These are phyloP conservation scores for Halophytophthora polymorphica DNA, from an alignment of 352 stramenopile genomes.

Conservation along the genomic window DNA sequence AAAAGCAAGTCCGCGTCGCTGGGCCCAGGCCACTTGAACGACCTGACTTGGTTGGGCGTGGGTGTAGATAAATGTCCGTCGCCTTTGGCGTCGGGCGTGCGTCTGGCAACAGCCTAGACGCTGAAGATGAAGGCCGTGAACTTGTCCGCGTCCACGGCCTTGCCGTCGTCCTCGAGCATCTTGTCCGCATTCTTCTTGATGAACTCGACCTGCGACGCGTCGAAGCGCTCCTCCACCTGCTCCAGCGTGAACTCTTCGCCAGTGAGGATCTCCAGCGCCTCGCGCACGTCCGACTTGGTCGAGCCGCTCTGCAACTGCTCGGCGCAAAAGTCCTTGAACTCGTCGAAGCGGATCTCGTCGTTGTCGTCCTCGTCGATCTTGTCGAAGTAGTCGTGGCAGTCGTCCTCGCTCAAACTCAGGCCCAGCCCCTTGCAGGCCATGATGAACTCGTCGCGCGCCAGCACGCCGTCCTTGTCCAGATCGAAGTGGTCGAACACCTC, in stretches of 20 bases:
- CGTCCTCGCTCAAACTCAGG: conserved; percentile 82
- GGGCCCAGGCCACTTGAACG: conserved; percentile 14
- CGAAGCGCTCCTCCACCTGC: conserved; percentile 83
- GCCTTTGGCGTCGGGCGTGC: conserved; percentile 8
- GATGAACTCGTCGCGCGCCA: conserved; percentile 88
- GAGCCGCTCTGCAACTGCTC: conserved; percentile 88
- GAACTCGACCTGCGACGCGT: conserved; percentile 67
- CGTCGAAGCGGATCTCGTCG: conserved; percentile 80
- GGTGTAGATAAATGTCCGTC: conserved; percentile 5
- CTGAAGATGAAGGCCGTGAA: conserved; percentile 82
- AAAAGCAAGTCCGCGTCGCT: conserved; percentile 5
- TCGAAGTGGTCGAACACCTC: conserved; percentile 92
- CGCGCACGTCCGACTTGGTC: conserved; percentile 76
- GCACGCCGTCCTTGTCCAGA: conserved; percentile 79
- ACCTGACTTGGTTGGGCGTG: neutral
- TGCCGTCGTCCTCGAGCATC: conserved; percentile 47
- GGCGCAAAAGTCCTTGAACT: conserved; percentile 86
- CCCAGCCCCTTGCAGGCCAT: conserved; percentile 89
- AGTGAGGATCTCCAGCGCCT: conserved; percentile 78
- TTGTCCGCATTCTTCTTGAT: conserved; percentile 70
- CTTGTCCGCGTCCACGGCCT: conserved; percentile 69
- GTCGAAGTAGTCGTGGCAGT: conserved; percentile 88
- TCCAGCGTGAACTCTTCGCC: conserved; percentile 69
- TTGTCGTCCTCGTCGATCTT: conserved; percentile 82
- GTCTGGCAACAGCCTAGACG: conserved; percentile 37